Evolutionary conservation across 176 grass and related monocot species (phyloP).

Genomic region (Leersia perrieri): DNA sequence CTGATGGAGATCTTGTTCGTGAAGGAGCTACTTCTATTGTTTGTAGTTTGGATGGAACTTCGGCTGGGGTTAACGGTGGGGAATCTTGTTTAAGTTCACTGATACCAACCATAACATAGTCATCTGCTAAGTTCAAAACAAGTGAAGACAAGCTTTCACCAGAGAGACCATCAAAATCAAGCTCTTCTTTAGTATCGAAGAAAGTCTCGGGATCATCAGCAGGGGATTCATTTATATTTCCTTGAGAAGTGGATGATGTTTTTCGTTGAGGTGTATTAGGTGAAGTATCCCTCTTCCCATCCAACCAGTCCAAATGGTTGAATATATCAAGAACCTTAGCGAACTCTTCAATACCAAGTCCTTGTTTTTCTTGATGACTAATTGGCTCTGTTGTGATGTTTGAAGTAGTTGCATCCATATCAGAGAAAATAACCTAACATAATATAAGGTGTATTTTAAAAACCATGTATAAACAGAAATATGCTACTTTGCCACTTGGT

Average conservation of each 20-base stretch:
- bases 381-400: constrained; percentile 54
- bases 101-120: constrained; percentile 21
- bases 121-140: constrained; percentile 21
- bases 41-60: constrained; percentile 27
- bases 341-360: constrained; percentile 89
- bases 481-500: constrained; percentile 26
- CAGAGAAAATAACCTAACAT: constrained; percentile 88
- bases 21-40: neutral
- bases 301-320: constrained; percentile 68
- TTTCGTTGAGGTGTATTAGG: constrained; percentile 41
- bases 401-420: constrained; percentile 68
- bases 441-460: constrained; percentile 36
- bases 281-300: constrained; percentile 47
- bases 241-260: constrained; percentile 6
- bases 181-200: constrained; percentile 42
- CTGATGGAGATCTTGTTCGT: neutral
- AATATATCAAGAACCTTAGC: constrained; percentile 88
- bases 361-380: constrained; percentile 73
- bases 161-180: constrained; percentile 32
- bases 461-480: constrained; percentile 29
- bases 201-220: constrained; percentile 35
- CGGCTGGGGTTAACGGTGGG: constrained; percentile 23
- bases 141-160: constrained; percentile 32
- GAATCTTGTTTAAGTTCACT: constrained; percentile 17
- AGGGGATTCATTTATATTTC: constrained; percentile 30